Evolutionary conservation across 2,329 filamentous ascomycete genomes (phyloP).

Genomic region (Alternaria consortialis): DNA sequence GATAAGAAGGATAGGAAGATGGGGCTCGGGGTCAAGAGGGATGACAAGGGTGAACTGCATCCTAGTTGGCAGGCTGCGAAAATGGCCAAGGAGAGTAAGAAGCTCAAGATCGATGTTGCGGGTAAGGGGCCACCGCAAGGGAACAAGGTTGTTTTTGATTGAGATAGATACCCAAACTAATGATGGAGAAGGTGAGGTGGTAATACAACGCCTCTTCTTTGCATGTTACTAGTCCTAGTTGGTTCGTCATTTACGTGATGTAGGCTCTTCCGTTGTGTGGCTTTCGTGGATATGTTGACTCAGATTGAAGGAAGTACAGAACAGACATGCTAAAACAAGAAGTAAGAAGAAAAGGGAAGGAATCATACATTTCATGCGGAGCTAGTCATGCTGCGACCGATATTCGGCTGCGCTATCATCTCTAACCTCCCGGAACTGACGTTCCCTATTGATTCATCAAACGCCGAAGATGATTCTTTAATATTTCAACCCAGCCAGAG

Average conservation of each 20-base stretch:
- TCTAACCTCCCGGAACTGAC: neutral
- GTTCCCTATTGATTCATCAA: neutral
- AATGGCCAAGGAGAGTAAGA: constrained; percentile 65
- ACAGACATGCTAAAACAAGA: neutral
- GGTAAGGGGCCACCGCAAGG: constrained; percentile 59
- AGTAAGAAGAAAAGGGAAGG: neutral
- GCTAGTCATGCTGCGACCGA: neutral
- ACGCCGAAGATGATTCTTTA: neutral
- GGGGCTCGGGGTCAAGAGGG: constrained; percentile 52
- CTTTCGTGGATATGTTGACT: neutral
- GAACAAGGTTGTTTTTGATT: constrained; percentile 72
- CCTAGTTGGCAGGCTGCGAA: constrained; percentile 72
- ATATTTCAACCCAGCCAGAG: no score
- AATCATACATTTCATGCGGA: neutral
- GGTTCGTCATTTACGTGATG: neutral
- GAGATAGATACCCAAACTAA: constrained; percentile 21
- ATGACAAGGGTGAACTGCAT: constrained; percentile 66
- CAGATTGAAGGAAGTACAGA: neutral
- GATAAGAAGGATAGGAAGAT: constrained; percentile 41
- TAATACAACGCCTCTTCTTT: neutral
- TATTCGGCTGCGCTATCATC: neutral
- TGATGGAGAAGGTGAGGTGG: neutral
- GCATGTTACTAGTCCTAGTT: neutral
- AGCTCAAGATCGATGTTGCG: constrained; percentile 48
- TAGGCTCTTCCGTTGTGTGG: no score